Evolutionary conservation across 2,329 filamentous ascomycete genomes (phyloP), one percentile per base, ranked within the genome.

Genomic region (Penicillium verrucosum): DNA sequence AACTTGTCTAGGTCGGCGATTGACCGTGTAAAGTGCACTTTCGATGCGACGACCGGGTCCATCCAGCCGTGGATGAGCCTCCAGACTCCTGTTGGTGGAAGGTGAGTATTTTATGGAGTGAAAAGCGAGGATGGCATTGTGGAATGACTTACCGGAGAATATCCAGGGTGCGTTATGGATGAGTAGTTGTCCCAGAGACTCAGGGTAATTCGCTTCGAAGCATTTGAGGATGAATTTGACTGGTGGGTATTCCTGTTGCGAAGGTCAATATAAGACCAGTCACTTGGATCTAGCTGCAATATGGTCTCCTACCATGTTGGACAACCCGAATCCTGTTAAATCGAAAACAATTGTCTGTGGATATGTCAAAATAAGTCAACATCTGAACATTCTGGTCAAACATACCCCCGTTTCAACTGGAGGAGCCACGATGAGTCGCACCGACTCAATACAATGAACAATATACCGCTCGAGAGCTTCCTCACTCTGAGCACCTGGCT

Each of bases 211-310:
- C 57, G 93, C 93, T 78, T 97, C 93, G 70, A 97, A 97, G 74
- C 92, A 96, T 75, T 95, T 94, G 74, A 97, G 96, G 86, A 97
- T 96, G 77, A 97, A 97, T 69, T 96, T 97, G 57, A 97, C 89
- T 1, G 93, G 92, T 0, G 89, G 85, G 73, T 97, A 97, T 73
- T 97, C 93, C 85, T 87, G 51, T 23, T 12, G 1, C 12, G 3
- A 9, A 25, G 34, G 7, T 59, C n/a, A 57, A 40, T 32, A 10
- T 2, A 12, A 6, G 21, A 5, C 10, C 38, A 7, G 16, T 11
- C 14, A 29, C 16, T 4, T 36, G 8, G 2, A 23, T 11, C 3
- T 41, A 14, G 12, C 4, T 11, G 8, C 5, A 5, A 9, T 5
- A 12, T 1, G 5, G 3, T 9, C 11, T 65, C 77, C 68, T 75